phyloP scores from a whole-genome alignment of 2,329 filamentous ascomycete genomes.

The Fusarium sublunatum region DNA sequence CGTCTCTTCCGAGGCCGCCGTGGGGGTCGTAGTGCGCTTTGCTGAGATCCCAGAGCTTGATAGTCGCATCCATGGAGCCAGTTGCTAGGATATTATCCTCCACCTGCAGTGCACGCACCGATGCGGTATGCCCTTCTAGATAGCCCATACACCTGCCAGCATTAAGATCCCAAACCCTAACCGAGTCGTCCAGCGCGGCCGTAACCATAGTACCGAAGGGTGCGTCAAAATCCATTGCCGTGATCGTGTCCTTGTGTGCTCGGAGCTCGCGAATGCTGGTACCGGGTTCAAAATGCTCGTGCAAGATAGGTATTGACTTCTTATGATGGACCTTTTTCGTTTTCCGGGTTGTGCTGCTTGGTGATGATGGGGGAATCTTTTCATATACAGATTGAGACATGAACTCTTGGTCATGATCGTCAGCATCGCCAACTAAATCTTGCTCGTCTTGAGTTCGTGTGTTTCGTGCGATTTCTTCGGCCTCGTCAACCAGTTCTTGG shows the following conservation, averaged over 20 bases:
- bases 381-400: conserved; percentile 99
- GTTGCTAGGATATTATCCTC: conserved; percentile 96
- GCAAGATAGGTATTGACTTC: conserved; percentile 92
- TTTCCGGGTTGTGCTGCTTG: conserved; percentile 61
- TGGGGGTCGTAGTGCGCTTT: conserved; percentile 85
- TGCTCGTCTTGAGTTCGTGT: conserved; percentile 65
- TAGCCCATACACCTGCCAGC: conserved; percentile 91
- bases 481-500: conserved; percentile 68
- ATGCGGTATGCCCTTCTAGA: conserved; percentile 93
- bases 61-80: conserved; percentile 93
- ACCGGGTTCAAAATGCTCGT: conserved; percentile 94
- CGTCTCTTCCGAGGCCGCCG: conserved; percentile 69
- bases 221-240: conserved; percentile 94
- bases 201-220: conserved; percentile 96
- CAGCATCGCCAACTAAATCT: conserved; percentile 63
- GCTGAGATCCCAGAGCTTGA: conserved; percentile 94
- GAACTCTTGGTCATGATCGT: conserved; percentile 69
- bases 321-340: conserved; percentile 69
- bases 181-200: conserved; percentile 90
- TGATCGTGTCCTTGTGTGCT: conserved; percentile 88
- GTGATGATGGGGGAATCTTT: conserved; percentile 75
- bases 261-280: conserved; percentile 88
- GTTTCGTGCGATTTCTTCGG: conserved; percentile 64
- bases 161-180: conserved; percentile 96
- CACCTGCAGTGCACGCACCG: conserved; percentile 90